These are phyloP conservation scores for Talaromyces trachyspermus DNA, from an alignment of 495 filamentous ascomycete genomes.

Conservation along the genomic window DNA sequence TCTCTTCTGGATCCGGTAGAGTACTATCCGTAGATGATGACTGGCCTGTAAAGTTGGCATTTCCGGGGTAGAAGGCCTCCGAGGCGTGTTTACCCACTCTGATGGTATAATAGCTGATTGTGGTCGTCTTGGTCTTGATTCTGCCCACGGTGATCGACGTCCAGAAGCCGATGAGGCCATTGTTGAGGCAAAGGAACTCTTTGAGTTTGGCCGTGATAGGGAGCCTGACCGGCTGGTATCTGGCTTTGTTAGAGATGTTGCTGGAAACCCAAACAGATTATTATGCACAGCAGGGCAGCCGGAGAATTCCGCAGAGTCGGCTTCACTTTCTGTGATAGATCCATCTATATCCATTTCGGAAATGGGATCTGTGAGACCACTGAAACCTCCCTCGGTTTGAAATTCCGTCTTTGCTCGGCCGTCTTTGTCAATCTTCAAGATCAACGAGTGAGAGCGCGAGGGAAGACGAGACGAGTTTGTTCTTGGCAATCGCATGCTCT, in stretches of 20 bases:
- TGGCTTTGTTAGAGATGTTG: slow-evolving; percentile 33
- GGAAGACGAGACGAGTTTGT: slow-evolving; percentile 27
- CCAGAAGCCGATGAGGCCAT: slow-evolving; percentile 37
- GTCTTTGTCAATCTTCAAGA: slow-evolving; percentile 63
- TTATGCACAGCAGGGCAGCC: slow-evolving; percentile 60
- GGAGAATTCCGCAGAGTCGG: slow-evolving; percentile 54
- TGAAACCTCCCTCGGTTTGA: slow-evolving; percentile 22
- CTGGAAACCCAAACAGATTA: slow-evolving; percentile 53
- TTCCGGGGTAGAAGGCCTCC: slow-evolving; percentile 28
- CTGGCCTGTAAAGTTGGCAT: slow-evolving; percentile 29
- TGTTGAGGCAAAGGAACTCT: slow-evolving; percentile 44
- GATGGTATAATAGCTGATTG: slow-evolving; percentile 16
- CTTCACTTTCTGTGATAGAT: slow-evolving; percentile 41
- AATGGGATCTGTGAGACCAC: slow-evolving; percentile 33
- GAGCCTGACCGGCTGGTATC: slow-evolving; percentile 46
- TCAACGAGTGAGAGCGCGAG: slow-evolving; percentile 42
- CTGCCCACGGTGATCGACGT: slow-evolving; percentile 35
- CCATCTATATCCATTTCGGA: slow-evolving; percentile 40
- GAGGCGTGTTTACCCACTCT: slow-evolving; percentile 30
- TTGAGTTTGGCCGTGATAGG: slow-evolving; percentile 45
- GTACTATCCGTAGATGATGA: slow-evolving; percentile 47
- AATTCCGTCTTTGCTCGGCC: slow-evolving; percentile 68
- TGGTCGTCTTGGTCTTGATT: slow-evolving; percentile 6
- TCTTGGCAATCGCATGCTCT: slow-evolving; percentile 26
- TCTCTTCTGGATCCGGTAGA: slow-evolving; percentile 40